Conservation (phyloP, 495 filamentous ascomycete genomes). For the Neurospora sp. region DNA sequence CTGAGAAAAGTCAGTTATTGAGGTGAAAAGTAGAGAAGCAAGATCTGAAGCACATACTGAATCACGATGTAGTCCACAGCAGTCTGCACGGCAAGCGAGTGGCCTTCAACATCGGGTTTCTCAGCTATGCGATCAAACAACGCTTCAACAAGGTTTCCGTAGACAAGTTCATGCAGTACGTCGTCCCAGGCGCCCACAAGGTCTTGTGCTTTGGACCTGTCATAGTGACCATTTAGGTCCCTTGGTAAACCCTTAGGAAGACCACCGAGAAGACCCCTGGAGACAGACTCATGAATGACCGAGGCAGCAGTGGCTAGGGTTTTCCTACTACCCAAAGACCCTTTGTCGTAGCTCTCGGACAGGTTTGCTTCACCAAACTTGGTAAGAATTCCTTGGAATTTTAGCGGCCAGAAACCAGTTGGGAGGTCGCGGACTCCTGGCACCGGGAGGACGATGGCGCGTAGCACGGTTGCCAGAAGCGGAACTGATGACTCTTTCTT, state of each 20-base stretch:
- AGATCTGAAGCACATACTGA: conserved; percentile 29
- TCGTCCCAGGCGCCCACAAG: conserved; percentile 46
- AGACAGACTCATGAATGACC: conserved; percentile 48
- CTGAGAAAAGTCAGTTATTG: conserved; percentile 20
- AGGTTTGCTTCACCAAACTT: conserved; percentile 48
- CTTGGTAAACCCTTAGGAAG: conserved; percentile 24
- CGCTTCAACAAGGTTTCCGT: conserved; percentile 48
- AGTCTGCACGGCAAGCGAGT: conserved; percentile 43
- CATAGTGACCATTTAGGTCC: conserved; percentile 34
- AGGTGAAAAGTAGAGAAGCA: not conserved
- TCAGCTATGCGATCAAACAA: conserved; percentile 44
- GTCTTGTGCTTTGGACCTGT: conserved; percentile 42
- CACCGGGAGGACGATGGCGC: conserved; percentile 43
- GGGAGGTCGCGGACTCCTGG: conserved; percentile 49
- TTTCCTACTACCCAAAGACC: conserved; percentile 50
- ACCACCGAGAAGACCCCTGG: conserved; percentile 45
- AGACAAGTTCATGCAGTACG: conserved; percentile 44
- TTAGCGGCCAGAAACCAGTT: conserved; percentile 45
- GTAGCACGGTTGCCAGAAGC: conserved; percentile 47
- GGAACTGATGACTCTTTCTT: conserved; percentile 36
- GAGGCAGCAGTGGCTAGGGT: conserved; percentile 54
- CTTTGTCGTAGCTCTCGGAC: conserved; percentile 62
- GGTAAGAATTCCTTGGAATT: conserved; percentile 35
- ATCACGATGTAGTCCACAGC: conserved; percentile 48
- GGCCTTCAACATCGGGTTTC: conserved; percentile 44